Conservation (phyloP, 371 early-diverging fungal species). For the Mucor plumbeus region DNA sequence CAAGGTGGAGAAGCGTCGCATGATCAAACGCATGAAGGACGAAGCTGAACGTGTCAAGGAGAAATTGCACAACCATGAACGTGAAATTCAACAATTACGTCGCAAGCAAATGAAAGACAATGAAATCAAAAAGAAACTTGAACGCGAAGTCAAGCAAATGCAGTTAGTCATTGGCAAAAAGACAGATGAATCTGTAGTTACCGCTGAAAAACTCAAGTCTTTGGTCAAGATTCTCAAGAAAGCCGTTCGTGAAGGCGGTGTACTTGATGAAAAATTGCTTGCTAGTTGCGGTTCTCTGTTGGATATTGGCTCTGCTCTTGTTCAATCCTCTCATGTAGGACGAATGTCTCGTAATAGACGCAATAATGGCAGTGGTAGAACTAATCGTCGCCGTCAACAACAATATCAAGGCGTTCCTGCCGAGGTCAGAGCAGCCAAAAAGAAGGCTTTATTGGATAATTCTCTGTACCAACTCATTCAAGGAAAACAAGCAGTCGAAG, state of each 20-base stretch:
- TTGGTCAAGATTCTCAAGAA: constrained; percentile 50
- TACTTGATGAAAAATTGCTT: constrained; percentile 39
- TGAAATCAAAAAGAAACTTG: constrained; percentile 70
- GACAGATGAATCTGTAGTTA: constrained; percentile 57
- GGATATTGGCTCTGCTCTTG: constrained; percentile 31
- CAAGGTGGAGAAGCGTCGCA: constrained; percentile 76
- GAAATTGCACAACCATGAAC: constrained; percentile 63
- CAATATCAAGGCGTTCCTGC: constrained; percentile 17
- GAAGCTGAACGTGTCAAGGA: constrained; percentile 73
- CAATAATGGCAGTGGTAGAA: constrained; percentile 15
- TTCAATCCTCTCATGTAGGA: constrained; percentile 20
- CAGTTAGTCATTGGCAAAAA: constrained; percentile 56
- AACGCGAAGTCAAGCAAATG: constrained; percentile 68
- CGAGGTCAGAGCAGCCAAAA: constrained; percentile 42
- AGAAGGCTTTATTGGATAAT: constrained; percentile 65
- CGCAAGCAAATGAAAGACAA: constrained; percentile 68
- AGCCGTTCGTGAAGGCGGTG: constrained; percentile 48
- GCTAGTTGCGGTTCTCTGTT: constrained; percentile 32
- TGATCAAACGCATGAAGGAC: constrained; percentile 80
- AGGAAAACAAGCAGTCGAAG: constrained; percentile 51
- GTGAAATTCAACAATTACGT: constrained; percentile 74
- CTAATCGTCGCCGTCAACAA: neutral
- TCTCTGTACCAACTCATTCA: constrained; percentile 49
- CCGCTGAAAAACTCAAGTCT: constrained; percentile 59
- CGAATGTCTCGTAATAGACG: constrained; percentile 21